A percentile compares a stretch with the other conserved stretches of the same genome.
Conservation (phyloP, 345 rosid genomes). For the Rhodamnia argentea region DNA sequence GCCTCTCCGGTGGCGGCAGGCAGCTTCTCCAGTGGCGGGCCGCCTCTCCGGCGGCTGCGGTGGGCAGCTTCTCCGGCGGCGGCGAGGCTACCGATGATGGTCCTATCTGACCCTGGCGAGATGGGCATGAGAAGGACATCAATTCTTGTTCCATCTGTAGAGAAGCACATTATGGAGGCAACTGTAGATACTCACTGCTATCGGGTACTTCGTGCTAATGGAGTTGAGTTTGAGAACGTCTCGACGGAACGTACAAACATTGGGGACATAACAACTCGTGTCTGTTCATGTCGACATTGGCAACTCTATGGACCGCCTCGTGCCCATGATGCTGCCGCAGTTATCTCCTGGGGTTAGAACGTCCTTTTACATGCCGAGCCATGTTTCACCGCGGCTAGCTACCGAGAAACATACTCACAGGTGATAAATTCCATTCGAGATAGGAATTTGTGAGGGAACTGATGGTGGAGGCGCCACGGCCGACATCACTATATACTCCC, state of each 20-base stretch:
- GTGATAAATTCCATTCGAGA: constrained; percentile 60
- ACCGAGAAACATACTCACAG: constrained; percentile 72
- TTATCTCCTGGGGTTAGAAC: constrained; percentile 79
- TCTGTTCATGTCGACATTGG: constrained; percentile 92
- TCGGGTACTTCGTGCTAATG: constrained; percentile 93
- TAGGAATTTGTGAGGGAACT: constrained; percentile 12
- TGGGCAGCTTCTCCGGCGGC: too few relatives aligned
- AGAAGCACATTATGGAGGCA: constrained; percentile 69
- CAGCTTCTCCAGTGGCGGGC: too few relatives aligned
- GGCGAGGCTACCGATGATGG: too few relatives aligned
- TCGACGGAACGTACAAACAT: constrained; percentile 89
- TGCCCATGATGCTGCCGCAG: constrained; percentile 95
- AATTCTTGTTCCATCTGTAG: constrained; percentile 89
- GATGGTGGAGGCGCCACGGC: constrained; percentile 37
- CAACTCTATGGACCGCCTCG: constrained; percentile 90
- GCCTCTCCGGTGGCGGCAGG: too few relatives aligned
- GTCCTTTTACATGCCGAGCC: constrained; percentile 69
- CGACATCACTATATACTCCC: constrained; percentile 44
- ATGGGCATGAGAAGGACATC: constrained; percentile 74
- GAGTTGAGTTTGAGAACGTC: constrained; percentile 96
- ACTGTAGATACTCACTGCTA: constrained; percentile 84
- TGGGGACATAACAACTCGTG: constrained; percentile 69
- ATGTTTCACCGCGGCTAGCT: constrained; percentile 67
- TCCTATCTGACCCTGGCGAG: background rate
- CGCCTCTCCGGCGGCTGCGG: too few relatives aligned